phyloP scores from a whole-genome alignment of 495 filamentous ascomycete genomes.

The Aspergillus cristatus region DNA sequence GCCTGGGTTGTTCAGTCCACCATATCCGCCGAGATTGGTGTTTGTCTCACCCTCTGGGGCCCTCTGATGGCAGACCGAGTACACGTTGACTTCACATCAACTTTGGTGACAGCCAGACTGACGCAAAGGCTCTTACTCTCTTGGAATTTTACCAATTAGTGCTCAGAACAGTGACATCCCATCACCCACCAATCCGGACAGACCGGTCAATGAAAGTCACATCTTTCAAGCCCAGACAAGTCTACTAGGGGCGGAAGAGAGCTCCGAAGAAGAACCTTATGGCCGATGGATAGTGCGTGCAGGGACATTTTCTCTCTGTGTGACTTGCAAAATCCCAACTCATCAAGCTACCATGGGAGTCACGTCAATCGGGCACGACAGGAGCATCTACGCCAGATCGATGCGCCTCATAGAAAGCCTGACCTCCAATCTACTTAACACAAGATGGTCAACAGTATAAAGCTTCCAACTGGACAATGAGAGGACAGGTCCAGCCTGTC shows the following conservation, averaged over 20 bases:
- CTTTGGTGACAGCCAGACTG: not conserved
- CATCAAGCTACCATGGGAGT: not conserved
- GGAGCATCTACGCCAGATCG: not conserved
- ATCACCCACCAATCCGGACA: not conserved
- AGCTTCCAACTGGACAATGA: not conserved
- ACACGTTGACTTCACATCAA: not conserved
- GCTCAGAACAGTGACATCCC: not conserved
- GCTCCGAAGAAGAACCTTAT: not conserved
- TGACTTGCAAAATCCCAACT: not conserved
- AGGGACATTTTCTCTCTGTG: not conserved
- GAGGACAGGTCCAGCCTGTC: not conserved
- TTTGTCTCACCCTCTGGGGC: constrained; percentile 25
- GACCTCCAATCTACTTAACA: not conserved
- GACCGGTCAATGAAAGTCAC: not conserved
- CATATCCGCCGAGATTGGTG: constrained; percentile 22
- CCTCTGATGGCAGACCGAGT: constrained; percentile 24
- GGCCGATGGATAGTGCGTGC: not conserved
- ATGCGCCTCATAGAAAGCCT: not conserved
- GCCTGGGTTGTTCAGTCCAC: constrained; percentile 21
- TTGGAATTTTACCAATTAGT: not conserved
- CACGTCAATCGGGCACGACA: not conserved
- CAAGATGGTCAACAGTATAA: no score
- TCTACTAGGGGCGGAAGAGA: not conserved
- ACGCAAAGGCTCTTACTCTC: not conserved
- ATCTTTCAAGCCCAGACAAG: not conserved